phyloP scores from a whole-genome alignment of 2,329 filamentous ascomycete genomes.

The Trichophyton schoenleinii region DNA sequence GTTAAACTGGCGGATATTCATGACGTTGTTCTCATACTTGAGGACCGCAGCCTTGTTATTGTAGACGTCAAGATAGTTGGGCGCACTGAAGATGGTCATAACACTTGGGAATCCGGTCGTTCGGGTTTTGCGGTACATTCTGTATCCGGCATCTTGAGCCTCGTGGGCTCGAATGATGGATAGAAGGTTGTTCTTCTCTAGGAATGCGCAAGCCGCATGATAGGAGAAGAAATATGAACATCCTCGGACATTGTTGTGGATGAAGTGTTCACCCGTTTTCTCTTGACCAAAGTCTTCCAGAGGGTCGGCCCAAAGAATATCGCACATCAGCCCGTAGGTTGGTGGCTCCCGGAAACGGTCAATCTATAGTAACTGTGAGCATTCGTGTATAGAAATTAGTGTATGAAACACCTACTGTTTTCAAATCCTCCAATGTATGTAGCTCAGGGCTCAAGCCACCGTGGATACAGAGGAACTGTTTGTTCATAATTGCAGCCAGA shows the following conservation, averaged over 20 bases:
- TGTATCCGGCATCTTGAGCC: conserved; percentile 93
- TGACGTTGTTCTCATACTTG: conserved; percentile 99
- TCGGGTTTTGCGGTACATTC: conserved; percentile 97
- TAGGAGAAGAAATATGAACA: conserved; percentile 99
- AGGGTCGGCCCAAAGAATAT: conserved; percentile 97
- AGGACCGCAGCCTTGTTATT: conserved; percentile 99
- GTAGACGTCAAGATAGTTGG: conserved; percentile 97
- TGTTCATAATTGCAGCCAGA: conserved; percentile 97
- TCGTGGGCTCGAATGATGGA: conserved; percentile 97
- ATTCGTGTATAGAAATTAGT: background rate
- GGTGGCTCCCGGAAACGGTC: conserved; percentile 96
- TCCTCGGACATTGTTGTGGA: conserved; percentile 95
- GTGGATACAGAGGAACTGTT: conserved; percentile 98
- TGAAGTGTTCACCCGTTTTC: conserved; percentile 93
- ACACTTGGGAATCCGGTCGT: conserved; percentile 98
- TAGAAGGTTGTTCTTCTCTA: conserved; percentile 97
- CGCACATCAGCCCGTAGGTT: conserved; percentile 96
- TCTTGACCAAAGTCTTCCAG: conserved; percentile 98
- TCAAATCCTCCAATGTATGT: conserved; percentile 87
- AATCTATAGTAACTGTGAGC: conserved; percentile 45
- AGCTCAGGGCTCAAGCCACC: conserved; percentile 91
- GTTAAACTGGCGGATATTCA: conserved; percentile 99
- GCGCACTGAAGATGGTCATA: conserved; percentile 99
- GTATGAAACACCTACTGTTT: conserved; percentile 49
- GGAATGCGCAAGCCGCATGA: conserved; percentile 86